phyloP scores from a whole-genome alignment of 495 filamentous ascomycete species.

The Trichoderma virens region DNA sequence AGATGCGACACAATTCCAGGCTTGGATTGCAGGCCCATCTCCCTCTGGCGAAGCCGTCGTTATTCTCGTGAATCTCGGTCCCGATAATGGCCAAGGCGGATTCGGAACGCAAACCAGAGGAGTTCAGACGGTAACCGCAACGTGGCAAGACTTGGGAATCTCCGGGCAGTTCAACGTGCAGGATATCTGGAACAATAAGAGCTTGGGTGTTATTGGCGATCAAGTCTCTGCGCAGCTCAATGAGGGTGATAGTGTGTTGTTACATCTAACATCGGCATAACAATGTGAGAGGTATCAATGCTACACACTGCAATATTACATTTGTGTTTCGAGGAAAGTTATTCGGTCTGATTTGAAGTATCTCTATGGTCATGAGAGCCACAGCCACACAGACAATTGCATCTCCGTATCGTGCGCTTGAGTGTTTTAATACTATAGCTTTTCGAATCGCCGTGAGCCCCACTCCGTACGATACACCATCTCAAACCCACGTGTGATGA shows the following conservation, averaged over 20 bases:
- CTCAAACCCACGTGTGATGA: too few relatives aligned
- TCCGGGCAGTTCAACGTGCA: background rate
- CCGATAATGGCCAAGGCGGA: background rate
- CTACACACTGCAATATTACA: too few relatives aligned
- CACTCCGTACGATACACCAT: too few relatives aligned
- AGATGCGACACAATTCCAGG: constrained; percentile 21
- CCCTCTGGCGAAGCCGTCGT: constrained; percentile 1
- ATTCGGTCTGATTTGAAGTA: too few relatives aligned
- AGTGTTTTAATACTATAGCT: too few relatives aligned
- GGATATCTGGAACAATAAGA: constrained; percentile 1
- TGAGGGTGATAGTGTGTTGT: background rate
- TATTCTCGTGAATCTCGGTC: background rate
- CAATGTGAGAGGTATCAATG: background rate
- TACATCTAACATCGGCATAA: background rate
- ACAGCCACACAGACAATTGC: too few relatives aligned
- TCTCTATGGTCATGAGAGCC: too few relatives aligned
- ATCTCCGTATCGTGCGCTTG: too few relatives aligned
- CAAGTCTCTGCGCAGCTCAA: constrained; percentile 1
- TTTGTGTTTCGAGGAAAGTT: too few relatives aligned
- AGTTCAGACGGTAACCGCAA: background rate
- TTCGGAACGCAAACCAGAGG: background rate
- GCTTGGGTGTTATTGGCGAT: background rate
- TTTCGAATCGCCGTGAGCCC: too few relatives aligned
- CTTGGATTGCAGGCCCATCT: constrained; percentile 25
- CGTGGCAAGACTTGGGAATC: background rate